Conservation (phyloP, 2,329 filamentous ascomycete genomes). For the Podosphaera xanthii region DNA sequence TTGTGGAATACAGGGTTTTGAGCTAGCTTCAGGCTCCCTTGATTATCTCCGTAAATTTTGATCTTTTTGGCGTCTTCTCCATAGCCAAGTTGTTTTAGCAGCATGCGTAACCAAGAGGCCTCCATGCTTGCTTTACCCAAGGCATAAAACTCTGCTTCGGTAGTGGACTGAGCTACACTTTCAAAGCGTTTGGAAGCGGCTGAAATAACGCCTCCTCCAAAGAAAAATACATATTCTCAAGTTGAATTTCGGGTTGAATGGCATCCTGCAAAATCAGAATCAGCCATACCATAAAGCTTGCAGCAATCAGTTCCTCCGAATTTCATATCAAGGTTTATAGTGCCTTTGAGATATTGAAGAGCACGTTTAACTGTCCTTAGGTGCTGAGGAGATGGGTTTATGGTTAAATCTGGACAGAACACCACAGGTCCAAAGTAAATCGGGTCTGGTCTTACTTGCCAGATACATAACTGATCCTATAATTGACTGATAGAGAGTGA, state of each 20-base stretch:
- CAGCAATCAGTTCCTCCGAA: neutral
- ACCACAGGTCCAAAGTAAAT: neutral
- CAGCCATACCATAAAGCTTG: neutral
- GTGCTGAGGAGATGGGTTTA: neutral
- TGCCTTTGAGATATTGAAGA: neutral
- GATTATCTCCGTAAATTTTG: neutral
- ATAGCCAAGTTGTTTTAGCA: no score
- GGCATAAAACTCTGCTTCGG: neutral
- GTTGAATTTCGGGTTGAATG: neutral
- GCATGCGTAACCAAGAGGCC: neutral
- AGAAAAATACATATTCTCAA: neutral
- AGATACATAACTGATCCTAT: constrained; percentile 1
- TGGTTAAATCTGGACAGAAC: neutral
- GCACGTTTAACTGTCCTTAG: neutral
- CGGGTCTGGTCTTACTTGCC: neutral
- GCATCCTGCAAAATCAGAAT: neutral
- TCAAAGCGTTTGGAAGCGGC: neutral
- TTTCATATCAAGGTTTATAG: neutral
- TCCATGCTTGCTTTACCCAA: neutral
- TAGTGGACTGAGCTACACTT: neutral
- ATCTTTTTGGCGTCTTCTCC: neutral
- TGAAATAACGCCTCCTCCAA: neutral
- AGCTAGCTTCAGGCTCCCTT: neutral
- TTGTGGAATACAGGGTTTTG: neutral
- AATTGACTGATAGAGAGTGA: constrained; percentile 1